Percentiles rank a stretch among this genome's conserved stretches.
phyloP scores from a whole-genome alignment of 108 stramenopile species.

The Skeletonema potamos region DNA sequence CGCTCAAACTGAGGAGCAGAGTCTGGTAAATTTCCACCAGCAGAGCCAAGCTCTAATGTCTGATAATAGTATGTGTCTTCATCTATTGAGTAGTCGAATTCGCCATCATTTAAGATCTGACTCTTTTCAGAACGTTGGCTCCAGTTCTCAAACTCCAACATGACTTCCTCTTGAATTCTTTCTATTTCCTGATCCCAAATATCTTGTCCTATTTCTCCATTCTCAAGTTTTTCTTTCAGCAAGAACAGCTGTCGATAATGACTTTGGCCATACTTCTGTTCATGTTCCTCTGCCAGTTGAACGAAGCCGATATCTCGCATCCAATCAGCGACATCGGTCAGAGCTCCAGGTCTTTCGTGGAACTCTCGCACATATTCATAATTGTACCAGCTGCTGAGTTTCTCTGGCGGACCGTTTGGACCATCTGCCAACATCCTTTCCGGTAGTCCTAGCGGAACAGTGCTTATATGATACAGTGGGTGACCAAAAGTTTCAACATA shows the following conservation, averaged over 20 bases:
- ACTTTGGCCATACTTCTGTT: constrained; percentile 75
- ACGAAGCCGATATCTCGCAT: constrained; percentile 70
- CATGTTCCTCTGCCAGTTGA: constrained; percentile 80
- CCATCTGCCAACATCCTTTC: constrained; percentile 79
- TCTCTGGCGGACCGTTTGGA: constrained; percentile 64
- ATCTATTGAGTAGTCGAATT: constrained; percentile 38
- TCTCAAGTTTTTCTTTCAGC: constrained; percentile 37
- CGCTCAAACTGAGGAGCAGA: constrained; percentile 13
- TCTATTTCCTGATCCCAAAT: constrained; percentile 44
- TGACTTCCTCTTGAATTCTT: constrained; percentile 41
- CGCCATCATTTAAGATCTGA: constrained; percentile 23
- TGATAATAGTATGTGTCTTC: constrained; percentile 45
- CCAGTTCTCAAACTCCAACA: constrained; percentile 40
- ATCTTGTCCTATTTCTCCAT: constrained; percentile 36
- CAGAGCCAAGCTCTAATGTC: constrained; percentile 31
- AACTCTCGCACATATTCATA: constrained; percentile 79
- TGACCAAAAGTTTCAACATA: constrained; percentile 68
- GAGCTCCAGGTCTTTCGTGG: constrained; percentile 54
- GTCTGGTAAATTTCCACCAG: constrained; percentile 12
- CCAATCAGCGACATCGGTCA: constrained; percentile 56
- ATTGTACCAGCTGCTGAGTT: constrained; percentile 71
- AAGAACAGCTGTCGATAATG: constrained; percentile 35
- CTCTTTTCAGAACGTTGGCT: constrained; percentile 9
- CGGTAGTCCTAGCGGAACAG: constrained; percentile 64
- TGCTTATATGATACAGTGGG: constrained; percentile 74